Evolutionary conservation across 2,329 filamentous ascomycete genomes (phyloP).

Genomic region (Hortaea werneckii): DNA sequence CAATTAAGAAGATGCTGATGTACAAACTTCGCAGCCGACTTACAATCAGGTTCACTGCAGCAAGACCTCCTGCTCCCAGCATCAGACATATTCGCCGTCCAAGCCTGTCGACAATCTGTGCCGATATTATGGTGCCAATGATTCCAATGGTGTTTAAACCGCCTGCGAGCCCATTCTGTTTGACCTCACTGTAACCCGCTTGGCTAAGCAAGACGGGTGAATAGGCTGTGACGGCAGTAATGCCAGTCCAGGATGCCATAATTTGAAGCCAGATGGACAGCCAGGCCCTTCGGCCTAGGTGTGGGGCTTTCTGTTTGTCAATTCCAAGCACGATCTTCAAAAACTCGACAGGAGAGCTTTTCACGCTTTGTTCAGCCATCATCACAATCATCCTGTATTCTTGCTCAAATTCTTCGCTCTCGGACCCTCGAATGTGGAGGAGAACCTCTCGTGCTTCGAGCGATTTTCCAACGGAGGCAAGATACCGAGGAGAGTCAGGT

Average conservation of each 20-base stretch:
- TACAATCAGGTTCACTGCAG: slow-evolving; percentile 33
- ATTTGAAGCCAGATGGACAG: slow-evolving; percentile 37
- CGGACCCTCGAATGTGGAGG: slow-evolving; percentile 23
- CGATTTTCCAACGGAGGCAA: slow-evolving; percentile 15
- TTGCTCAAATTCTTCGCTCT: slow-evolving; percentile 17
- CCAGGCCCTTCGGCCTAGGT: slow-evolving; percentile 33
- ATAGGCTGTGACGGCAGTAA: slow-evolving; percentile 28
- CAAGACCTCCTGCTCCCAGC: slow-evolving; percentile 29
- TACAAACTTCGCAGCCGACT: neutral
- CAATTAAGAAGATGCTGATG: too few species aligned
- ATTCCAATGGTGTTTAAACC: slow-evolving; percentile 44
- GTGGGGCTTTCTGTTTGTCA: slow-evolving; percentile 21
- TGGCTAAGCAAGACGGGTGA: slow-evolving; percentile 24
- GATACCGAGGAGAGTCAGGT: slow-evolving; percentile 36
- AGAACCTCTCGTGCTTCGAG: slow-evolving; percentile 25
- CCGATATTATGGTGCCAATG: slow-evolving; percentile 41
- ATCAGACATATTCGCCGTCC: slow-evolving; percentile 36
- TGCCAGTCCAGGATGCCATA: slow-evolving; percentile 37
- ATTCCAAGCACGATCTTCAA: slow-evolving; percentile 28
- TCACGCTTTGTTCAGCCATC: slow-evolving; percentile 21
- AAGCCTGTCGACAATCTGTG: slow-evolving; percentile 41
- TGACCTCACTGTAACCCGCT: slow-evolving; percentile 30
- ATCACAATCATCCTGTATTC: slow-evolving; percentile 29
- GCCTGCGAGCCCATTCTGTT: slow-evolving; percentile 39
- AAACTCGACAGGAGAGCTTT: slow-evolving; percentile 30